Percentiles rank a stretch among this genome's conserved stretches.
These are phyloP conservation scores for Populus hybrid DNA, from an alignment of 441 rosid genomes.

Conservation along the genomic window DNA sequence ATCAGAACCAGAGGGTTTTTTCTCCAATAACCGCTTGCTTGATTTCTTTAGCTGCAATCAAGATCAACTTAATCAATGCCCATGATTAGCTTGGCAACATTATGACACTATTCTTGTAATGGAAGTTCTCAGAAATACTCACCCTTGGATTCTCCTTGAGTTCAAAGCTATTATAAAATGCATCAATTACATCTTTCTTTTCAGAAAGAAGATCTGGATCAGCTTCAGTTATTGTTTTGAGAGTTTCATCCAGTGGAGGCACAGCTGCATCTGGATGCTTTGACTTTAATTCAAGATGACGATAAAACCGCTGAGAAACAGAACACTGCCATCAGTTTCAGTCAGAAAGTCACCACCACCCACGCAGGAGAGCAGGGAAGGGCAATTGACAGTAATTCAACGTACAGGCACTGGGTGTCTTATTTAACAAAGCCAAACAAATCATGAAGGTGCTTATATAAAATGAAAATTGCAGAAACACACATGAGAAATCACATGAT, in stretches of 20 bases:
- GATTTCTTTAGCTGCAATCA: slow-evolving; percentile 67
- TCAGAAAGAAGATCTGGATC: slow-evolving; percentile 54
- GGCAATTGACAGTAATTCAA: not conserved
- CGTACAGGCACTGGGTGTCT: not conserved
- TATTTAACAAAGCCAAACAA: not conserved
- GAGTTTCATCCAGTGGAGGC: slow-evolving; percentile 73
- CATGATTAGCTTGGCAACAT: slow-evolving; percentile 5
- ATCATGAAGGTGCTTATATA: not conserved
- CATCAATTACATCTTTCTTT: slow-evolving; percentile 46
- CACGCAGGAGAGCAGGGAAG: not conserved
- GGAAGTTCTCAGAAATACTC: not conserved
- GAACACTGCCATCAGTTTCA: slow-evolving; percentile 22
- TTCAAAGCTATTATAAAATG: slow-evolving; percentile 55
- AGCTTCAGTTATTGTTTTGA: slow-evolving; percentile 68
- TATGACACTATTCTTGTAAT: not conserved
- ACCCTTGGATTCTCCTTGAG: slow-evolving; percentile 87
- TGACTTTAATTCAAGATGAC: slow-evolving; percentile 73
- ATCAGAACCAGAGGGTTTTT: slow-evolving; percentile 67
- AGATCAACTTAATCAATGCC: slow-evolving; percentile 7
- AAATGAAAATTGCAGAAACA: not conserved
- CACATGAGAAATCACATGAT: not conserved
- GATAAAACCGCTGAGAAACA: slow-evolving; percentile 68
- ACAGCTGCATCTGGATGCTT: slow-evolving; percentile 65
- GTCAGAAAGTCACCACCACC: slow-evolving; percentile 6
- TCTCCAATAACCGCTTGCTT: slow-evolving; percentile 40